These are phyloP conservation scores for Trichoderma koningii DNA, from an alignment of 2,329 filamentous ascomycete genomes.

Conservation along the genomic window DNA sequence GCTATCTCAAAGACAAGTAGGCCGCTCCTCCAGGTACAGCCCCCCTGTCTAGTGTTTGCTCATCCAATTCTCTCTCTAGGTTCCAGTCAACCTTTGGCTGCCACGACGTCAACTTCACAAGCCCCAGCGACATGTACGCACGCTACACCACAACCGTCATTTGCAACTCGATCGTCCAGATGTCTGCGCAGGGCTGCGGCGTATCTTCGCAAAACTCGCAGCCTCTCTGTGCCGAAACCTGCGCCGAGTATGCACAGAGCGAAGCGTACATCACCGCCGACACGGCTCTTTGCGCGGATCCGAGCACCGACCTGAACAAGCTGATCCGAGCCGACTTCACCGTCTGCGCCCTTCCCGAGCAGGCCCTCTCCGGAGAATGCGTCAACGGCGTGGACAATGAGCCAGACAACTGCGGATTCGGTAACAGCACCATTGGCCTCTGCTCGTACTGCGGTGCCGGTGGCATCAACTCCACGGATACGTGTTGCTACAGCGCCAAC, in stretches of 20 bases:
- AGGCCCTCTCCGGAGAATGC: constrained; percentile 74
- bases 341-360: constrained; percentile 80
- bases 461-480: constrained; percentile 89
- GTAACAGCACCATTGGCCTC: constrained; percentile 69
- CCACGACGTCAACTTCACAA: constrained; percentile 70
- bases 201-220: constrained; percentile 64
- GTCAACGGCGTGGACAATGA: constrained; percentile 79
- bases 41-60: constrained; percentile 1
- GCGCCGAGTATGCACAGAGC: constrained; percentile 82
- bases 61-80: constrained; percentile 49
- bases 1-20: constrained; percentile 78
- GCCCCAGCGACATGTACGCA: constrained; percentile 82
- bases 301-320: constrained; percentile 64
- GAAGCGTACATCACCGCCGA: constrained; percentile 84
- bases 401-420: constrained; percentile 82
- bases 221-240: constrained; percentile 87
- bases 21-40: constrained; percentile 42
- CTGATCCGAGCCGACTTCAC: constrained; percentile 92
- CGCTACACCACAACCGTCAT: constrained; percentile 90
- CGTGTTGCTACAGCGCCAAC: constrained; percentile 84
- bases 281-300: constrained; percentile 67
- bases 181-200: constrained; percentile 71
- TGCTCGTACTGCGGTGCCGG: constrained; percentile 85
- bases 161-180: constrained; percentile 92
- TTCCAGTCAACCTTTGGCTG: constrained; percentile 84